These are phyloP conservation scores for Pinus tabuliformis DNA, from an alignment of 75 land plant genomes.

Conservation along the genomic window DNA sequence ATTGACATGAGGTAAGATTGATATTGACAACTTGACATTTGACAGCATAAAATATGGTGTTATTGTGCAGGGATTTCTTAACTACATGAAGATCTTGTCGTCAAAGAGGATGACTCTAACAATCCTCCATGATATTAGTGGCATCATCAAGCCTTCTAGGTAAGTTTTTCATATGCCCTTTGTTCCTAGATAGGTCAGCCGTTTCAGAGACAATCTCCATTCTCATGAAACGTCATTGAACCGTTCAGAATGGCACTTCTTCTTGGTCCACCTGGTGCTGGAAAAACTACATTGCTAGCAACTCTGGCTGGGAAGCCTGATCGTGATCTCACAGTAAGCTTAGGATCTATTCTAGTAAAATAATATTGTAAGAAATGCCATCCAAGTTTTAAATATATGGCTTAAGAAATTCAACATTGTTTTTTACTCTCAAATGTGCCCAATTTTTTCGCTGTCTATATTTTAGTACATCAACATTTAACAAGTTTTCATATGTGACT, in stretches of 20 bases:
- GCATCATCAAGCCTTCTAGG: slow-evolving; percentile 9
- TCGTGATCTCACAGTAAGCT: slow-evolving; percentile 14
- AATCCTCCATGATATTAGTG: slow-evolving; percentile 65
- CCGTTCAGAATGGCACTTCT: slow-evolving; percentile 31
- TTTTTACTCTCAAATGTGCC: slow-evolving; percentile 23
- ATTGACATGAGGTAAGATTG: neutral
- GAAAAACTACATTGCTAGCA: slow-evolving; percentile 27
- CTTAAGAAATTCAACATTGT: no score
- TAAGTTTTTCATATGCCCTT: neutral
- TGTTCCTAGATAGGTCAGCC: neutral
- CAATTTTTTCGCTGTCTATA: neutral
- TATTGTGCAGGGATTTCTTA: slow-evolving; percentile 34
- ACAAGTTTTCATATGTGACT: neutral
- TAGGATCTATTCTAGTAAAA: slow-evolving; percentile 31
- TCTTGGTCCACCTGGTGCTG: slow-evolving; percentile 38
- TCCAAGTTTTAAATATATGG: no score
- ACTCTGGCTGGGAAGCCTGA: slow-evolving; percentile 33
- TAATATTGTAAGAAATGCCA: neutral
- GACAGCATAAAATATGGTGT: neutral
- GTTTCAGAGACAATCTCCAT: neutral
- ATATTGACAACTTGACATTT: neutral
- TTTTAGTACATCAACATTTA: neutral
- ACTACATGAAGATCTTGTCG: slow-evolving; percentile 16
- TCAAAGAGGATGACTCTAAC: slow-evolving; percentile 42
- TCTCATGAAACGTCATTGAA: neutral